Conservation (phyloP, 345 rosid genomes). For the Combretum micranthum region DNA sequence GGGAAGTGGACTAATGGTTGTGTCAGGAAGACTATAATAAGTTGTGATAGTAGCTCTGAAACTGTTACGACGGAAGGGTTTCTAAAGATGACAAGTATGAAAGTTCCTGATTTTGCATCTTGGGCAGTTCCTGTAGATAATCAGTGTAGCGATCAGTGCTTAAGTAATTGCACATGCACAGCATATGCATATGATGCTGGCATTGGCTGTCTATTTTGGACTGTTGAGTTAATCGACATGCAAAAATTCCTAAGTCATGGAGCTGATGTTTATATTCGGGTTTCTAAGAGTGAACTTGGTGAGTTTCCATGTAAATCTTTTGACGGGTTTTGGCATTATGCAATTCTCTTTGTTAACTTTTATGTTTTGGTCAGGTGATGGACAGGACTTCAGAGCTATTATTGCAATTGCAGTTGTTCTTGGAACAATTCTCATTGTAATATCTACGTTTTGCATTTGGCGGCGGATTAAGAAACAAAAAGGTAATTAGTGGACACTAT, state of each 20-base stretch:
- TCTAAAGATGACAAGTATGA: conserved; percentile 7
- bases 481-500: background rate
- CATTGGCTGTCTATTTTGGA: conserved; percentile 22
- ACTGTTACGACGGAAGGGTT: background rate
- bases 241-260: conserved; percentile 6
- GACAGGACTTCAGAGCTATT: conserved; percentile 1
- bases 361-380: background rate
- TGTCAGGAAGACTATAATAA: conserved; percentile 11
- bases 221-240: conserved; percentile 8
- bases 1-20: conserved; percentile 27
- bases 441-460: background rate
- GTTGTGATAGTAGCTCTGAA: conserved; percentile 10
- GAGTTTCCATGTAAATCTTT: background rate
- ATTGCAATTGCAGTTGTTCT: background rate
- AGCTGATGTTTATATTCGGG: conserved; percentile 10
- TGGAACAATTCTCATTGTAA: no score
- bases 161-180: conserved; percentile 23
- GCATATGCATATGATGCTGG: conserved; percentile 19
- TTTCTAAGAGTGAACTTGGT: conserved; percentile 15
- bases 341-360: background rate
- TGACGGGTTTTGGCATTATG: background rate
- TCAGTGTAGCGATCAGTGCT: conserved; percentile 17
- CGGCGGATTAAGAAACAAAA: background rate
- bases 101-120: conserved; percentile 12
- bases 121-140: conserved; percentile 6